These are phyloP conservation scores for Penicillium bialowiezense DNA, from an alignment of 495 filamentous ascomycete species.

Conservation along the genomic window DNA sequence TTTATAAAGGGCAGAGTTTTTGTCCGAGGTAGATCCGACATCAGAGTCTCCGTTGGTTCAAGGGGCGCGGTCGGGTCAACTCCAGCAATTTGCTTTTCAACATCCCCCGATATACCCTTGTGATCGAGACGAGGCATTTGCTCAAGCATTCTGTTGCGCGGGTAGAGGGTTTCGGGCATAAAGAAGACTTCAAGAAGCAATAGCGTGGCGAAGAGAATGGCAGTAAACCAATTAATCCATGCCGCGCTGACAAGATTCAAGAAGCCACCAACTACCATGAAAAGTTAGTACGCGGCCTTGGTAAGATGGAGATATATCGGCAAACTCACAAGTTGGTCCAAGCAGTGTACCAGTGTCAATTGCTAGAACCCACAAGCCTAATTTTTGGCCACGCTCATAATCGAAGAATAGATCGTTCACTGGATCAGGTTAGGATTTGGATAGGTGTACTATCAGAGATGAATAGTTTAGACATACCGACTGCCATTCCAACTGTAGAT, in stretches of 20 bases:
- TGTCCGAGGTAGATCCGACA: constrained; percentile 37
- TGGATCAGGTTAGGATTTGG: constrained; percentile 1
- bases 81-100: constrained; percentile 21
- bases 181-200: constrained; percentile 51
- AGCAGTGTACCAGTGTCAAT: constrained; percentile 55
- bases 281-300: background rate
- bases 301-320: background rate
- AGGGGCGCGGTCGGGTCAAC: background rate
- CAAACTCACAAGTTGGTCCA: constrained; percentile 43
- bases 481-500: constrained; percentile 58
- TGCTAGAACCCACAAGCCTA: constrained; percentile 62
- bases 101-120: constrained; percentile 7
- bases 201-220: constrained; percentile 53
- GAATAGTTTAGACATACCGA: constrained; percentile 32
- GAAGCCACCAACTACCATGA: constrained; percentile 52
- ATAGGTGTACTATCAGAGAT: background rate
- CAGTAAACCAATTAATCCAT: constrained; percentile 60
- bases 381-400: constrained; percentile 57
- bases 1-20: constrained; percentile 51
- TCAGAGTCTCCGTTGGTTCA: background rate
- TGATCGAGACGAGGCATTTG: constrained; percentile 22
- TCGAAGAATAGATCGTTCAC: constrained; percentile 56
- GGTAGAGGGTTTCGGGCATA: constrained; percentile 61
- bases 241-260: constrained; percentile 45
- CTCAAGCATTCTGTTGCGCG: constrained; percentile 50